phyloP scores from a whole-genome alignment of 2,329 filamentous ascomycete genomes.

The Davidsoniella virescens region DNA sequence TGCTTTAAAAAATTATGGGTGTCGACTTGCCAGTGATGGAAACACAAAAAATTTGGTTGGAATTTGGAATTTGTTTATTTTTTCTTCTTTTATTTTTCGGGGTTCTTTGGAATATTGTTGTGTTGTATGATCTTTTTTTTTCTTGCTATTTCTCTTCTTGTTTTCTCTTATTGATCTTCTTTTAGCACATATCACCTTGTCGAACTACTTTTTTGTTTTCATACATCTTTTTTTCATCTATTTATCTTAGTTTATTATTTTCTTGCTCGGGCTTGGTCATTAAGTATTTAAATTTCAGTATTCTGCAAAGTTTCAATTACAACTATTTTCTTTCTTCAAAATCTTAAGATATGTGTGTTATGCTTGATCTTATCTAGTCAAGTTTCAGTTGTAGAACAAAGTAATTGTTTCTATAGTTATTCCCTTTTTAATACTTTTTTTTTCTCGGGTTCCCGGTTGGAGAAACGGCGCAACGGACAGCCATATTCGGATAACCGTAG shows the following conservation, averaged over 20 bases:
- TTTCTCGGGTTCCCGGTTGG: neutral
- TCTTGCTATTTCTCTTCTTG: neutral
- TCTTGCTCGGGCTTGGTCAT: neutral
- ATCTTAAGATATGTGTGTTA: neutral
- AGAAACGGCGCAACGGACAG: slow-evolving; percentile 9
- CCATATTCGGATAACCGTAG: slow-evolving; percentile 4
- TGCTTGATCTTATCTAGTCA: neutral
- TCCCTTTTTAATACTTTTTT: neutral
- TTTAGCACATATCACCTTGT: neutral
- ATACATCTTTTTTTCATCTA: neutral
- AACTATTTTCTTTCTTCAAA: neutral
- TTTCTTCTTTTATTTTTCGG: neutral
- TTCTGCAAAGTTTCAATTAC: neutral
- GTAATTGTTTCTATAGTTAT: neutral
- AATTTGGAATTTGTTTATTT: slow-evolving; percentile 1
- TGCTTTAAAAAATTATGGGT: no score
- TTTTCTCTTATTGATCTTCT: neutral
- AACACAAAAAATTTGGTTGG: no score
- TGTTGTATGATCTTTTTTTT: neutral
- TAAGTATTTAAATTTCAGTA: neutral
- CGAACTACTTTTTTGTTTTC: neutral
- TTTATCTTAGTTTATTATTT: neutral
- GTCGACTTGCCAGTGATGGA: no score
- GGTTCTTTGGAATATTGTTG: neutral
- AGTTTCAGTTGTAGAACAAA: neutral